These are phyloP conservation scores for Plasmodium fragile DNA, from an alignment of 169 alveolate genomes.

Conservation along the genomic window DNA sequence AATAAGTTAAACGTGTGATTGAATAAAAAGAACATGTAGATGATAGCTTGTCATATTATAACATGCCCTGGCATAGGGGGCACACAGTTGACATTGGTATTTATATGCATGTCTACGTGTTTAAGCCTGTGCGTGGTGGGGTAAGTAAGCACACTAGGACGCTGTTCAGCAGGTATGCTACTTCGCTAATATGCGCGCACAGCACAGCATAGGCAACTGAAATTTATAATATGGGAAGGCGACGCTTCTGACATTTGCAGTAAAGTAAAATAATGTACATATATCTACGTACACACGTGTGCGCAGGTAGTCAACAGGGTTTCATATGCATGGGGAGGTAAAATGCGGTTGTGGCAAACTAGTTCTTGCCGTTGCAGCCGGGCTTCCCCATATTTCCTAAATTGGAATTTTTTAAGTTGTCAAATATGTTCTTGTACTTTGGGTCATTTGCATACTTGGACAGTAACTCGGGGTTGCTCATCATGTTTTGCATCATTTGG, in stretches of 20 bases:
- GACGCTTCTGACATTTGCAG: neutral
- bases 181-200: neutral
- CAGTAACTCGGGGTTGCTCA: conserved; percentile 81
- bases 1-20: conserved; percentile 9
- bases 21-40: neutral
- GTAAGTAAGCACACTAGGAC: neutral
- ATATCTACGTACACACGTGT: neutral
- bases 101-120: neutral
- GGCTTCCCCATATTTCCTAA: conserved; percentile 59
- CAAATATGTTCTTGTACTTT: conserved; percentile 78
- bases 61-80: neutral
- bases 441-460: conserved; percentile 82
- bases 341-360: neutral
- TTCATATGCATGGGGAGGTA: neutral
- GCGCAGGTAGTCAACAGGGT: neutral
- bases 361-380: conserved; percentile 15
- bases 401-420: conserved; percentile 61
- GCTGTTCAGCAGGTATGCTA: neutral
- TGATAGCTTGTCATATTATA: neutral
- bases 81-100: neutral
- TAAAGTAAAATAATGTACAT: neutral
- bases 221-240: neutral
- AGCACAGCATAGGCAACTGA: neutral
- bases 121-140: neutral
- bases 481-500: conserved; percentile 85